These are phyloP conservation scores for Xerocomellus intermedius DNA, from an alignment of 768 basidiomycete genomes.

Conservation along the genomic window DNA sequence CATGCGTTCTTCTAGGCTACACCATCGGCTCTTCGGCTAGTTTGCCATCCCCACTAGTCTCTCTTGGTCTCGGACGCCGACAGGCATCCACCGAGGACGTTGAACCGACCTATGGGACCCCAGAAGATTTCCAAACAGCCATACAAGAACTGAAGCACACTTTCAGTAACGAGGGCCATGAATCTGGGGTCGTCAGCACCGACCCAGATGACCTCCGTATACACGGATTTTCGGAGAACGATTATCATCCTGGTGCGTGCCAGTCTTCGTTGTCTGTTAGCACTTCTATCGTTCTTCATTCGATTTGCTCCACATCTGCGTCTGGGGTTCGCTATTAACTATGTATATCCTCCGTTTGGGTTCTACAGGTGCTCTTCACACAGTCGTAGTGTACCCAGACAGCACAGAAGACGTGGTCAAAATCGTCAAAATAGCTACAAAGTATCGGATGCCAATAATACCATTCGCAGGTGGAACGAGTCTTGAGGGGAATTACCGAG, in stretches of 20 bases:
- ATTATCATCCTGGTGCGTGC: slow-evolving; percentile 48
- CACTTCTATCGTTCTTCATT: not conserved
- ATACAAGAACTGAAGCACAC: slow-evolving; percentile 46
- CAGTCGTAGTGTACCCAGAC: slow-evolving; percentile 61
- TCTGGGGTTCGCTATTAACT: not conserved
- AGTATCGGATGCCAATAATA: slow-evolving; percentile 73
- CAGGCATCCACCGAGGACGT: not conserved
- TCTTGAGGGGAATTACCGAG: slow-evolving; percentile 73
- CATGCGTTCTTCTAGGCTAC: slow-evolving; percentile 21
- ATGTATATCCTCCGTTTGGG: not conserved
- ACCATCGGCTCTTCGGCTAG: slow-evolving; percentile 14
- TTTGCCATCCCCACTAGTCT: slow-evolving; percentile 3
- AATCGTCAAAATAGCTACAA: slow-evolving; percentile 71
- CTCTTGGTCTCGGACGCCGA: slow-evolving; percentile 5
- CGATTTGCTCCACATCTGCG: not conserved
- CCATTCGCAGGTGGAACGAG: slow-evolving; percentile 82
- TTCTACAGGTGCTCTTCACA: slow-evolving; percentile 43
- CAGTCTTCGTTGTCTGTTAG: not conserved
- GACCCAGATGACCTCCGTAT: slow-evolving; percentile 48
- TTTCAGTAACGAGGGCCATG: slow-evolving; percentile 26
- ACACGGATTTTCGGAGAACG: slow-evolving; percentile 56
- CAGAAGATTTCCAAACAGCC: slow-evolving; percentile 51
- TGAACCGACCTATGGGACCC: slow-evolving; percentile 46
- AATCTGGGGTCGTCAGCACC: slow-evolving; percentile 40
- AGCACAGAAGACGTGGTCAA: slow-evolving; percentile 81